phyloP scores from a whole-genome alignment of 208 protist species.

The Phytomonas sp. region DNA sequence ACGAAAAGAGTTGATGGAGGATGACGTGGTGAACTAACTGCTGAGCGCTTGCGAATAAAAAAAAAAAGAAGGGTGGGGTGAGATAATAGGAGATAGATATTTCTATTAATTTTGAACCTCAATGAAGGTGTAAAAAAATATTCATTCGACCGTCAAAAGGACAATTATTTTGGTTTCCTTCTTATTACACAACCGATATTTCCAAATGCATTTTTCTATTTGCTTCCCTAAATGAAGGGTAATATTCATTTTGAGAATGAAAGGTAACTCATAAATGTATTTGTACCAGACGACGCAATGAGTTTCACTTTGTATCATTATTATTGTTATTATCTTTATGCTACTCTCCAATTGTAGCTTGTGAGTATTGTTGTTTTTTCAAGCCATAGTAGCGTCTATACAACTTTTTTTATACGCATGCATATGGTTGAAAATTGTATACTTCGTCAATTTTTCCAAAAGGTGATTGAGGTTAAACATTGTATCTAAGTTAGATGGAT shows the following conservation, averaged over 20 bases:
- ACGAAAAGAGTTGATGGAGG: constrained; percentile 57
- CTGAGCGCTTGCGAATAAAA: background rate
- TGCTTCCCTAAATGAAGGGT: background rate
- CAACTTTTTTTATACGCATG: constrained; percentile 2
- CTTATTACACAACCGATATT: too few species aligned
- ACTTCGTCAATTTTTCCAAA: background rate
- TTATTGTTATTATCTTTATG: constrained; percentile 7
- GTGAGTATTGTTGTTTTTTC: constrained; percentile 11
- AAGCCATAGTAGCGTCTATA: background rate
- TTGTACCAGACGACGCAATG: background rate
- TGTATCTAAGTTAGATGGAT: background rate
- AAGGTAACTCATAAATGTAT: background rate
- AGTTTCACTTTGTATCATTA: background rate
- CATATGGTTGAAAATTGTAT: constrained; percentile 2
- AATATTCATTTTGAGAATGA: background rate
- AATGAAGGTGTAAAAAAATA: too few species aligned
- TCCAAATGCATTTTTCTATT: too few species aligned
- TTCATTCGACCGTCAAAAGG: background rate
- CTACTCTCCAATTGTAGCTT: constrained; percentile 1
- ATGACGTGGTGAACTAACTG: constrained; percentile 1
- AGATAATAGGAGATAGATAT: too few species aligned
- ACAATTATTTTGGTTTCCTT: background rate
- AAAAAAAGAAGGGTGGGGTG: background rate
- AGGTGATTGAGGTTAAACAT: constrained; percentile 3
- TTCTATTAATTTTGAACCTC: too few species aligned